Evolutionary conservation across 1,139 yeast species (phyloP).

Genomic region (Nadsonia commutata): DNA sequence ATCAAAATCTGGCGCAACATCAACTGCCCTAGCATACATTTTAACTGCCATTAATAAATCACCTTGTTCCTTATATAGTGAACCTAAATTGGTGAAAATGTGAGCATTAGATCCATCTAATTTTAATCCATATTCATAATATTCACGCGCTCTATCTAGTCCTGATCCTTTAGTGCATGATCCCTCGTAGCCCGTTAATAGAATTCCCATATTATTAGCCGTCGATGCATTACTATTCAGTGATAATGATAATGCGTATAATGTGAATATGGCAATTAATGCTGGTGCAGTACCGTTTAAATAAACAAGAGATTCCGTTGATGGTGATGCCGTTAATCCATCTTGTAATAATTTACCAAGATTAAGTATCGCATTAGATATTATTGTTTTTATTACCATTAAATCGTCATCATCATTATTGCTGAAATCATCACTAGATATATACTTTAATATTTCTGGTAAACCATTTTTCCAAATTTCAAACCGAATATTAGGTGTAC

Average conservation of each 20-base stretch:
- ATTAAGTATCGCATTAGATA: conserved; percentile 20
- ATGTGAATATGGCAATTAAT: conserved; percentile 17
- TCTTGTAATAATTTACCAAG: conserved; percentile 24
- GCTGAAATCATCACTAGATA: no score
- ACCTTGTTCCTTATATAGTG: conserved; percentile 22
- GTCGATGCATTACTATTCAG: conserved; percentile 21
- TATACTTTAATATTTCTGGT: no score
- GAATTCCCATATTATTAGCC: conserved; percentile 23
- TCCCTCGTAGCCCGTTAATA: conserved; percentile 15
- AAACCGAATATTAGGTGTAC: neutral
- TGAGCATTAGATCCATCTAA: conserved; percentile 23
- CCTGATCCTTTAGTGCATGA: conserved; percentile 7
- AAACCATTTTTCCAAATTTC: neutral
- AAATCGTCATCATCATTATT: no score
- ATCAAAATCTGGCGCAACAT: conserved; percentile 19
- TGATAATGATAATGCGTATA: conserved; percentile 20
- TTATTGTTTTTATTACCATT: no score
- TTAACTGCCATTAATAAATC: conserved; percentile 18
- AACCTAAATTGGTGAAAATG: conserved; percentile 23
- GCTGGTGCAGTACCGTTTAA: conserved; percentile 19
- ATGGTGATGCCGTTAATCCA: conserved; percentile 20
- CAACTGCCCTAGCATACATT: conserved; percentile 21
- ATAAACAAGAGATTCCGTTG: conserved; percentile 14
- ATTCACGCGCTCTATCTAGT: conserved; percentile 17
- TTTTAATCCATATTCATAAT: conserved; percentile 20